Evolutionary conservation across 2,329 filamentous ascomycete species (phyloP).

Genomic region (Sporothrix dimorphospora): DNA sequence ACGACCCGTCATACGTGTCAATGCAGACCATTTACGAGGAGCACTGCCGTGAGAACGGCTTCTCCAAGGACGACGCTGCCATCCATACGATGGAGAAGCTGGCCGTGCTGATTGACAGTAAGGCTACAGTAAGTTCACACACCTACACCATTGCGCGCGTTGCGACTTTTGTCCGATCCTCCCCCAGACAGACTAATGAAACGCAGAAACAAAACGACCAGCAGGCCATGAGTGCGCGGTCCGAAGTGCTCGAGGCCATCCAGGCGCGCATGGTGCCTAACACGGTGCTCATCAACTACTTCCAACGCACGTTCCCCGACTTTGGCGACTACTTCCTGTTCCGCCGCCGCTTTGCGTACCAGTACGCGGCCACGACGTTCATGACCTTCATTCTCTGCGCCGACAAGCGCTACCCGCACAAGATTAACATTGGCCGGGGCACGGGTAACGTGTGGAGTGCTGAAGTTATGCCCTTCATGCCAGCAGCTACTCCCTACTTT

Average conservation of each 20-base stretch:
- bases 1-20: conserved; percentile 91
- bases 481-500: conserved; percentile 81
- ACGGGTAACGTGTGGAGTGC: conserved; percentile 96
- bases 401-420: conserved; percentile 92
- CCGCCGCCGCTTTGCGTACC: conserved; percentile 94
- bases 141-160: not conserved
- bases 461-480: conserved; percentile 90
- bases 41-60: conserved; percentile 82
- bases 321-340: conserved; percentile 98
- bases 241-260: conserved; percentile 93
- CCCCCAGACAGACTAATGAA: not conserved
- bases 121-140: conserved; percentile 44
- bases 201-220: conserved; percentile 66
- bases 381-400: conserved; percentile 99
- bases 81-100: conserved; percentile 96
- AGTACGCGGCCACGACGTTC: conserved; percentile 91
- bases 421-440: conserved; percentile 85
- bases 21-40: conserved; percentile 96
- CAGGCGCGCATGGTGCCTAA: conserved; percentile 91
- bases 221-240: conserved; percentile 70
- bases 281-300: conserved; percentile 82
- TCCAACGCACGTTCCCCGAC: conserved; percentile 82
- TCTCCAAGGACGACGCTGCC: conserved; percentile 93
- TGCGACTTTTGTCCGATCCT: too few species aligned
- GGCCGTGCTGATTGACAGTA: conserved; percentile 71